Evolutionary conservation across 371 early-diverging fungal genomes (phyloP).

Genomic region (Mortierella sp.): DNA sequence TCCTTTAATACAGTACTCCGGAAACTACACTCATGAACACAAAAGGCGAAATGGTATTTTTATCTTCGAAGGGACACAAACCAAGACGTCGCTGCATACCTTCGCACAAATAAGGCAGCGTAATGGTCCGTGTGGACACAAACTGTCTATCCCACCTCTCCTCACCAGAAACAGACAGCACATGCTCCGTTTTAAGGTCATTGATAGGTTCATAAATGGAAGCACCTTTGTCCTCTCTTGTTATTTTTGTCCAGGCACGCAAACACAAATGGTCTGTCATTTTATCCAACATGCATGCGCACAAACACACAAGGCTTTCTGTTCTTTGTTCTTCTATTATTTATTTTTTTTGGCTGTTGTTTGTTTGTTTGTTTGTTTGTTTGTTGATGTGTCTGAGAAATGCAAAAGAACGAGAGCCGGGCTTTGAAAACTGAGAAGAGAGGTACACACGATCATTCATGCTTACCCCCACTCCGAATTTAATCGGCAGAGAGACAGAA

Average conservation of each 20-base stretch:
- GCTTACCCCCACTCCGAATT: too few species aligned
- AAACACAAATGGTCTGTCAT: too few species aligned
- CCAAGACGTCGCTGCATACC: too few species aligned
- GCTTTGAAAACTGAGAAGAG: background rate
- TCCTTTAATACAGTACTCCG: too few species aligned
- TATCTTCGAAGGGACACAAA: too few species aligned
- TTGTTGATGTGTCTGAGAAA: background rate
- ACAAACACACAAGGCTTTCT: background rate
- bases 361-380: background rate
- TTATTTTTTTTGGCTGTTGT: background rate
- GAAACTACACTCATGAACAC: too few species aligned
- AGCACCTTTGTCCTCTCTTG: background rate
- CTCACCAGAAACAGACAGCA: background rate
- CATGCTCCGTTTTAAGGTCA: background rate
- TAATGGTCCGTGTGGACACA: slow-evolving; percentile 8
- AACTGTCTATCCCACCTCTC: background rate
- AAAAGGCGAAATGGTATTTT: too few species aligned
- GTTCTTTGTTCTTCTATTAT: background rate
- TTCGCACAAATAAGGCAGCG: background rate
- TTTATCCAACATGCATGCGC: background rate
- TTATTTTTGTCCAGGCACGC: slow-evolving; percentile 3
- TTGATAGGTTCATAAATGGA: slow-evolving; percentile 5
- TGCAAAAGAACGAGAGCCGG: background rate
- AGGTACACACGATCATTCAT: background rate
- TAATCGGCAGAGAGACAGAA: background rate